Evolutionary conservation across 164 flowering plant species (phyloP).

Genomic region (Buxus sempervirens): DNA sequence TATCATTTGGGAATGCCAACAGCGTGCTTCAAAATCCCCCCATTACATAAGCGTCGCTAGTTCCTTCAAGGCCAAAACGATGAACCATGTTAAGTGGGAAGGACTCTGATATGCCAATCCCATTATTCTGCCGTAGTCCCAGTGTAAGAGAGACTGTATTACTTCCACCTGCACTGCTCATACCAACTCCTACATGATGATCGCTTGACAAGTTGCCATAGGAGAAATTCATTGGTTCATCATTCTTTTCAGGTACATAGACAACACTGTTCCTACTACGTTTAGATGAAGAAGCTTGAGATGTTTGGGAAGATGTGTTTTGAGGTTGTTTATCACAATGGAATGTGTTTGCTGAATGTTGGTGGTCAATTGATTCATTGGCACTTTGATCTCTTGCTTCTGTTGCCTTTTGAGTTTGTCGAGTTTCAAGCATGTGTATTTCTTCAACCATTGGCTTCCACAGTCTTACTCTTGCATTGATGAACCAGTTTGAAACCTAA

Average conservation of each 20-base stretch:
- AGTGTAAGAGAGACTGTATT: conserved; percentile 63
- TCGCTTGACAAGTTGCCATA: conserved; percentile 32
- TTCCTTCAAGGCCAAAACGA: conserved; percentile 39
- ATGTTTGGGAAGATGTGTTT: conserved; percentile 23
- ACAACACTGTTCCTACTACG: conserved; percentile 41
- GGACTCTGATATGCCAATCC: conserved; percentile 42
- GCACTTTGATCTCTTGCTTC: conserved; percentile 28
- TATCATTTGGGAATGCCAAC: conserved; percentile 34
- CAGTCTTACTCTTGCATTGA: conserved; percentile 82
- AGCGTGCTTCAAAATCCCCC: conserved; percentile 41
- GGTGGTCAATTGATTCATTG: conserved; percentile 23
- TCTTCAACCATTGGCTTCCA: conserved; percentile 96
- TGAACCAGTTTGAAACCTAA: conserved; percentile 92
- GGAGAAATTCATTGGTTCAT: conserved; percentile 29
- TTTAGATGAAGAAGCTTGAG: conserved; percentile 33
- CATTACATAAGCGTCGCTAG: conserved; percentile 34
- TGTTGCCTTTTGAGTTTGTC: conserved; percentile 40
- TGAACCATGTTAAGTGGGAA: conserved; percentile 43
- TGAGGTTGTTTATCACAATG: conserved; percentile 30
- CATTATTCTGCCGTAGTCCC: conserved; percentile 67
- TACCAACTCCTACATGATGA: conserved; percentile 26
- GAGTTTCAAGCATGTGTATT: conserved; percentile 67
- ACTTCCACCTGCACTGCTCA: conserved; percentile 31
- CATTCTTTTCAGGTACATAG: conserved; percentile 14
- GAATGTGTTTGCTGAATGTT: conserved; percentile 21